Evolutionary conservation across 495 filamentous ascomycete species (phyloP).

Genomic region (Lentithecium fluviatile): DNA sequence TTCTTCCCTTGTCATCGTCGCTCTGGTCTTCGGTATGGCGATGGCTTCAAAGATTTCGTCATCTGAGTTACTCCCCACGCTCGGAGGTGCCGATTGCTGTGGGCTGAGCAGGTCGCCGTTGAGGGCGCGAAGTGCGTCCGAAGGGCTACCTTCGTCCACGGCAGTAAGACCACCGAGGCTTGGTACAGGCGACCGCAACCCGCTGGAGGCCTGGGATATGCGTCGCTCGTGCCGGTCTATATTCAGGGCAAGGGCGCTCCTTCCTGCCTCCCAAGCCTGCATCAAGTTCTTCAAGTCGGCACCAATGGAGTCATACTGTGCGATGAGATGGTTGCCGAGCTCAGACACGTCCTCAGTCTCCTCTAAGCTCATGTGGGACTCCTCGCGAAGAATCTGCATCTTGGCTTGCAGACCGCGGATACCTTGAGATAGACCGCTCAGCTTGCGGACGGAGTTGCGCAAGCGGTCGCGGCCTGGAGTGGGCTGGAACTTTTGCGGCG

Average conservation of each 20-base stretch:
- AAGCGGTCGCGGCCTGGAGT: constrained; percentile 77
- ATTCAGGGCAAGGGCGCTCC: constrained; percentile 67
- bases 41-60: constrained; percentile 92
- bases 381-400: constrained; percentile 87
- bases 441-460: constrained; percentile 77
- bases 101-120: constrained; percentile 57
- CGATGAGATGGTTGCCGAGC: constrained; percentile 70
- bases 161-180: constrained; percentile 83
- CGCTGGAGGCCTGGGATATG: constrained; percentile 54
- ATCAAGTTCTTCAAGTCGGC: constrained; percentile 77
- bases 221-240: constrained; percentile 71
- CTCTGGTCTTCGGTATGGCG: constrained; percentile 65
- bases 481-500: constrained; percentile 64
- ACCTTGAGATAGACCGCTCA: constrained; percentile 83
- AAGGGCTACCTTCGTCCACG: constrained; percentile 74
- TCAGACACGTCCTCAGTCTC: constrained; percentile 70
- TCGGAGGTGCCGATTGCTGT: constrained; percentile 45
- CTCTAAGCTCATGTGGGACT: constrained; percentile 74
- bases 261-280: constrained; percentile 89
- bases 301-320: constrained; percentile 93
- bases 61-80: constrained; percentile 45
- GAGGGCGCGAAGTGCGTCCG: constrained; percentile 71
- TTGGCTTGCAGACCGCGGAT: constrained; percentile 93
- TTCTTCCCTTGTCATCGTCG: constrained; percentile 78
- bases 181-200: constrained; percentile 69